A percentile compares a stretch with the other conserved stretches of the same genome.
Evolutionary conservation across 805 yeast species (phyloP).

Genomic region (Yamadazyma paraphyllophila): DNA sequence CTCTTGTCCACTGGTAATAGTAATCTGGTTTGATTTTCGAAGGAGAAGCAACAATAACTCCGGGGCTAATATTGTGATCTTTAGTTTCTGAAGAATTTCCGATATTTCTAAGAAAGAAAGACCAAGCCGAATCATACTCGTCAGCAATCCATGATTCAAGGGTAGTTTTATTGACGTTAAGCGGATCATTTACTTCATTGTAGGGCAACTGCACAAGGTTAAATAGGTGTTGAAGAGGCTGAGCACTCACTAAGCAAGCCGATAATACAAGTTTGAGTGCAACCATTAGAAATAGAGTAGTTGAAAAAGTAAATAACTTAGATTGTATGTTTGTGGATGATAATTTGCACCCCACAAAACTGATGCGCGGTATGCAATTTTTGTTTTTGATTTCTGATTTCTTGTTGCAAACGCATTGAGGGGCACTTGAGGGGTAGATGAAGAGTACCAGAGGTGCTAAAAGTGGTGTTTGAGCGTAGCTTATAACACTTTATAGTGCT

Average conservation of each 20-base stretch:
- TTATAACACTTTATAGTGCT: too few relatives aligned
- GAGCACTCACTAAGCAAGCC: not conserved
- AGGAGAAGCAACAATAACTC: conserved; percentile 85
- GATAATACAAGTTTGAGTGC: not conserved
- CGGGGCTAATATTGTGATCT: conserved; percentile 43
- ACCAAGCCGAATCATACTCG: conserved; percentile 31
- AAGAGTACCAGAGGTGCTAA: too few relatives aligned
- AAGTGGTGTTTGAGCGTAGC: too few relatives aligned
- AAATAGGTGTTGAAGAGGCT: not conserved
- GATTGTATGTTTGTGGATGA: not conserved
- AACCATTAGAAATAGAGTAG: not conserved
- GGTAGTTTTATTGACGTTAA: conserved; percentile 42
- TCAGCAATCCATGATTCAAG: conserved; percentile 49
- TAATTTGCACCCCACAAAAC: conserved; percentile 3
- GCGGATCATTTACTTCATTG: conserved; percentile 12
- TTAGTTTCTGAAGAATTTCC: conserved; percentile 11
- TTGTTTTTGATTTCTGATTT: not conserved
- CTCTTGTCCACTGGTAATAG: conserved; percentile 88
- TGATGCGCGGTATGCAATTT: not conserved
- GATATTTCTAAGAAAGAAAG: conserved; percentile 13
- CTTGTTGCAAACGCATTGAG: not conserved
- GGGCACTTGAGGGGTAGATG: too few relatives aligned
- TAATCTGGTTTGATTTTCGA: conserved; percentile 71
- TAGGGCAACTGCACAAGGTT: conserved; percentile 6
- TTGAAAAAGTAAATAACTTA: not conserved